phyloP scores from a whole-genome alignment of 2,329 filamentous ascomycete genomes.

The Trichoderma hamatum region DNA sequence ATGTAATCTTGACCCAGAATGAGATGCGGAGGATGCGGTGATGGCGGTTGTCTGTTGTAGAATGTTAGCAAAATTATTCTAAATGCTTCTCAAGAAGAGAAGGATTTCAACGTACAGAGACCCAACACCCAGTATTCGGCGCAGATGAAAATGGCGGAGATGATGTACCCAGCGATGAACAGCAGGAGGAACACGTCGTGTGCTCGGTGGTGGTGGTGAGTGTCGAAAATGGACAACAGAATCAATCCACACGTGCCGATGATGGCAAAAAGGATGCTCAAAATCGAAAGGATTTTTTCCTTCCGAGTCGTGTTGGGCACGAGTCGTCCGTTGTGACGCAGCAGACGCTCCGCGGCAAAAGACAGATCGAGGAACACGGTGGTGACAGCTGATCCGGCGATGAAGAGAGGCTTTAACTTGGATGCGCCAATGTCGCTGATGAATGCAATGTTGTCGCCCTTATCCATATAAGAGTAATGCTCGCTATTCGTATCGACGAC shows the following conservation, averaged over 20 bases:
- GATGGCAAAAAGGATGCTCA: constrained; percentile 70
- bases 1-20: constrained; percentile 85
- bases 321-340: constrained; percentile 79
- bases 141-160: constrained; percentile 87
- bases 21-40: constrained; percentile 73
- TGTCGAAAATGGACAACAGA: constrained; percentile 84
- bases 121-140: constrained; percentile 87
- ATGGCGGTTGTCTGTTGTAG: constrained; percentile 63
- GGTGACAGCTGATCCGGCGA: constrained; percentile 70
- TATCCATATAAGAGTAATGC: constrained; percentile 63
- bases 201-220: constrained; percentile 62
- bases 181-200: constrained; percentile 79
- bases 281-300: constrained; percentile 64
- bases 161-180: constrained; percentile 84
- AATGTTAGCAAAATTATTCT: not conserved
- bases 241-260: constrained; percentile 80
- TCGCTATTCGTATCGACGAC: constrained; percentile 55
- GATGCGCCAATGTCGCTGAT: constrained; percentile 68
- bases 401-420: constrained; percentile 75
- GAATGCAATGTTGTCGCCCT: constrained; percentile 65
- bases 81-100: not conserved
- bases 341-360: constrained; percentile 80
- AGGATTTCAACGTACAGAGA: constrained; percentile 54
- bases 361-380: constrained; percentile 79
- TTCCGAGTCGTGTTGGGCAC: constrained; percentile 67